Base-by-base conservation (phyloP, 139 green algal species). In the Gonium pectorale region DNA sequence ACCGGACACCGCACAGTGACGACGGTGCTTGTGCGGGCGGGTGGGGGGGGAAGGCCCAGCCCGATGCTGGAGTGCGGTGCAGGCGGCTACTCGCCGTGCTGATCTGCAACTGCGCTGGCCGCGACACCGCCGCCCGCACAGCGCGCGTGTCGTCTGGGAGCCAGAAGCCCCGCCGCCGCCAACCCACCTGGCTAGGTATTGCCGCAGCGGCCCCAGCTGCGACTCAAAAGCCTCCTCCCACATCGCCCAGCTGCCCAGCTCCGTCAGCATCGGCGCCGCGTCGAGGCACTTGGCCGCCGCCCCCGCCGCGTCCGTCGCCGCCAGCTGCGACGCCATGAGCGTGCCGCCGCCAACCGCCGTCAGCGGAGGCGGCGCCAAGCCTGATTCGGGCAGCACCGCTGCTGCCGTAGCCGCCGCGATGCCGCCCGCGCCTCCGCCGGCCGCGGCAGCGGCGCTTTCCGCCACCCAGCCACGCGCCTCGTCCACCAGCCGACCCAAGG, bases 151-250 rank as follows among this genome's bases (percentile, higher is more conserved):
- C n/a, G n/a, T n/a, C n/a, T n/a, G n/a, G n/a, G n/a, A n/a, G n/a
- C n/a, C n/a, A n/a, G n/a, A n/a, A n/a, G n/a, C n/a, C n/a, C n/a
- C n/a, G n/a, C n/a, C n/a, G n/a, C n/a, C n/a, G n/a, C n/a, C n/a
- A n/a, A n/a, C n/a, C n/a, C n/a, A n/a, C n/a, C n/a, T n/a, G n/a
- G n/a, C n/a, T n/a, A 89, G 19, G 67, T 82, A 77, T 9, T 33
- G 22, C 22, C 74, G 52, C 56, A 89, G 38, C 2, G 67, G 85
- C 1, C 85, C 85, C 44, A 89, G 77, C 17, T 35, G 27, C 1
- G 67, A 54, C 56, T 40, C 66, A 66, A 89, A 89, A 22, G 81
- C 67, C 2, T 54, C 33, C 5, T 37, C 51, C 85, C 85, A 89
- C 29, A n/a, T n/a, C 44, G 27, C 56, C 56, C 66, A 80, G 3